These are phyloP conservation scores for Cydonia oblonga DNA, from an alignment of 331 rosid genomes.

Conservation along the genomic window DNA sequence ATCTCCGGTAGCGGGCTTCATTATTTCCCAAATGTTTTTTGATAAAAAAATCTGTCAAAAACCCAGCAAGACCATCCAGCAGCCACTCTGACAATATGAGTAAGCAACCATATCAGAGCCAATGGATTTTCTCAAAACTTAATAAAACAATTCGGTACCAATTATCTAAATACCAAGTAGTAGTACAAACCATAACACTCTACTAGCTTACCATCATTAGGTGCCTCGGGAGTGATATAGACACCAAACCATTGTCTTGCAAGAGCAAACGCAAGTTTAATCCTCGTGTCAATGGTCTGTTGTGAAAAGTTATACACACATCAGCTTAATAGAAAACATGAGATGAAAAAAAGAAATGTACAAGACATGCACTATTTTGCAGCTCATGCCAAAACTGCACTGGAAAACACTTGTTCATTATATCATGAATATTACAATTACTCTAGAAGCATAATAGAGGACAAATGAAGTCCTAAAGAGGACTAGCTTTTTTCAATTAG, in stretches of 20 bases:
- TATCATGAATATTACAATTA: not conserved
- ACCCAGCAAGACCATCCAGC: constrained; percentile 94
- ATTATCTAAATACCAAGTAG: constrained; percentile 2
- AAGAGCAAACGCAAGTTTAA: constrained; percentile 85
- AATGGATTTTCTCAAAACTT: not conserved
- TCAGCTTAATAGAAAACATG: constrained; percentile 3
- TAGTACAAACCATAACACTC: constrained; percentile 2
- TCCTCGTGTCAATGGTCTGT: constrained; percentile 86
- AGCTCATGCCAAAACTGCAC: not conserved
- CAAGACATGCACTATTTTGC: not conserved
- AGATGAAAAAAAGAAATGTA: not conserved
- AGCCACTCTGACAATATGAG: constrained; percentile 72
- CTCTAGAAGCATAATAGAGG: not conserved
- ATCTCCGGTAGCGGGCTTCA: constrained; percentile 86
- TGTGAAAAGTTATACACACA: constrained; percentile 9
- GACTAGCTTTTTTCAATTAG: not conserved
- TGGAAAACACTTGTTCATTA: not conserved
- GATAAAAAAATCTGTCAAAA: constrained; percentile 70
- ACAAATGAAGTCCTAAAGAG: not conserved
- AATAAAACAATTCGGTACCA: not conserved
- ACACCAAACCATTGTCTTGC: constrained; percentile 98
- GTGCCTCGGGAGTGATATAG: constrained; percentile 75
- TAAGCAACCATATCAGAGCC: constrained; percentile 16
- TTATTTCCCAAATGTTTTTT: constrained; percentile 86
- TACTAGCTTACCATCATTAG: constrained; percentile 65